Evolutionary conservation across 495 filamentous ascomycete genomes (phyloP).

Genomic region (Lindgomyces ingoldianus): DNA sequence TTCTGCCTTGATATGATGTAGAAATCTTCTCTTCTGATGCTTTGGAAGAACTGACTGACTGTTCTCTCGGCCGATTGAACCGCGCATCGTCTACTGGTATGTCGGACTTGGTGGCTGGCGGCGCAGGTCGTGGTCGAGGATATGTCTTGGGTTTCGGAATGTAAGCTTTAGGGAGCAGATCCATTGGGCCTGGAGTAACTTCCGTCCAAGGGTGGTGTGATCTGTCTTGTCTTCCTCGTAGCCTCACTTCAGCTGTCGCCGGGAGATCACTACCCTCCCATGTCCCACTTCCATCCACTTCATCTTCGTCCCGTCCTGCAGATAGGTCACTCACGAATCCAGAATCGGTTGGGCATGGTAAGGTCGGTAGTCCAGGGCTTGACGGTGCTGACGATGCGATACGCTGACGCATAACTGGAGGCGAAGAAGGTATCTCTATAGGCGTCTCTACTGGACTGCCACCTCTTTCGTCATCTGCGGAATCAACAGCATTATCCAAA

Average conservation of each 20-base stretch:
- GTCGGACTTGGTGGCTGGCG: not conserved
- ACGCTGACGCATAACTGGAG: constrained; percentile 30
- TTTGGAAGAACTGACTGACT: not conserved
- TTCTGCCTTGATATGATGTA: not conserved
- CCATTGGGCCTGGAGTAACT: constrained; percentile 18
- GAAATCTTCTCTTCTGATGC: not conserved
- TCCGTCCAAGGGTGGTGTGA: constrained; percentile 24
- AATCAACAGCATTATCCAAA: constrained; percentile 35
- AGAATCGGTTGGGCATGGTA: constrained; percentile 31
- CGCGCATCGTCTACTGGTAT: not conserved
- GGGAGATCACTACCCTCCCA: constrained; percentile 29
- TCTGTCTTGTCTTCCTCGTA: constrained; percentile 5
- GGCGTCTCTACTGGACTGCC: constrained; percentile 34
- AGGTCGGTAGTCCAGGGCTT: constrained; percentile 33
- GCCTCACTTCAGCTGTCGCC: constrained; percentile 1
- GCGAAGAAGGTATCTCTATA: constrained; percentile 38
- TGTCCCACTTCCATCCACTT: not conserved
- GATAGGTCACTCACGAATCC: constrained; percentile 37
- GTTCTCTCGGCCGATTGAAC: not conserved
- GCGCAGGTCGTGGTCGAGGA: constrained; percentile 2
- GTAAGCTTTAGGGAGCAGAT: constrained; percentile 26
- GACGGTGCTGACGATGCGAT: constrained; percentile 31
- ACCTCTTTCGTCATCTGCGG: constrained; percentile 35
- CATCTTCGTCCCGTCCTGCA: constrained; percentile 20
- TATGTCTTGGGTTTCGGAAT: constrained; percentile 25